Percentiles rank a stretch among this genome's conserved stretches.
Conservation (phyloP, 768 basidiomycete species). For the Termitomyces bulborhizus region DNA sequence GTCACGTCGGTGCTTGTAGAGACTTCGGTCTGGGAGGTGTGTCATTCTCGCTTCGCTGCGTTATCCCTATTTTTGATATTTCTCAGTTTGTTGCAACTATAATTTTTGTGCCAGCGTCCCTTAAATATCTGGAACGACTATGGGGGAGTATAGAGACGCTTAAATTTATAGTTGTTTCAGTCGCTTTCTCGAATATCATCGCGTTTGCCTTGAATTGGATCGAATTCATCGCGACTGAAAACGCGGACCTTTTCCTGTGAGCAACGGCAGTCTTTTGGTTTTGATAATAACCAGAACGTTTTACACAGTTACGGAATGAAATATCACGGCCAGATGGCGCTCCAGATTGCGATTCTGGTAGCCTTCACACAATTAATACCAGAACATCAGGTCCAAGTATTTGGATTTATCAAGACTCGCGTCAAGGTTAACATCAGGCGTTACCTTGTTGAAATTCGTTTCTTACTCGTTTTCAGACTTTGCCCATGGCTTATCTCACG, state of each 20-base stretch:
- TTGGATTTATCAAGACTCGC: constrained; percentile 77
- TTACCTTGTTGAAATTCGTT: not conserved
- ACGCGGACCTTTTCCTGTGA: constrained; percentile 74
- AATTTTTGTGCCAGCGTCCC: constrained; percentile 71
- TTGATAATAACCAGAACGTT: constrained; percentile 2
- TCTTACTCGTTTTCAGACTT: constrained; percentile 41
- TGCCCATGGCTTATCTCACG: constrained; percentile 94
- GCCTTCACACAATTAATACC: constrained; percentile 98
- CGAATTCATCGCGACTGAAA: constrained; percentile 63
- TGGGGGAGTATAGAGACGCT: constrained; percentile 87
- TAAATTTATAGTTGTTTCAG: constrained; percentile 78
- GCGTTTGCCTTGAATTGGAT: constrained; percentile 87
- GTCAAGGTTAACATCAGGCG: constrained; percentile 70
- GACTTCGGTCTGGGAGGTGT: constrained; percentile 74
- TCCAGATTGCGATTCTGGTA: constrained; percentile 85
- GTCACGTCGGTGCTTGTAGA: constrained; percentile 88
- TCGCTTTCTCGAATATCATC: constrained; percentile 83
- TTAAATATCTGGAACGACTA: constrained; percentile 88
- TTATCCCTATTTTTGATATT: constrained; percentile 4
- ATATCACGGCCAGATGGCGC: constrained; percentile 90
- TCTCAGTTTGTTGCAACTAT: constrained; percentile 71
- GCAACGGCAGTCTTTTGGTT: constrained; percentile 19
- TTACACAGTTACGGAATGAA: constrained; percentile 70
- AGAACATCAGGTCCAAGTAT: constrained; percentile 93
- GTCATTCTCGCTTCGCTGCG: constrained; percentile 20